Evolutionary conservation across 495 filamentous ascomycete species (phyloP), one percentile per base, ranked within the genome.

Genomic region (Aspergillus bertholletiae): DNA sequence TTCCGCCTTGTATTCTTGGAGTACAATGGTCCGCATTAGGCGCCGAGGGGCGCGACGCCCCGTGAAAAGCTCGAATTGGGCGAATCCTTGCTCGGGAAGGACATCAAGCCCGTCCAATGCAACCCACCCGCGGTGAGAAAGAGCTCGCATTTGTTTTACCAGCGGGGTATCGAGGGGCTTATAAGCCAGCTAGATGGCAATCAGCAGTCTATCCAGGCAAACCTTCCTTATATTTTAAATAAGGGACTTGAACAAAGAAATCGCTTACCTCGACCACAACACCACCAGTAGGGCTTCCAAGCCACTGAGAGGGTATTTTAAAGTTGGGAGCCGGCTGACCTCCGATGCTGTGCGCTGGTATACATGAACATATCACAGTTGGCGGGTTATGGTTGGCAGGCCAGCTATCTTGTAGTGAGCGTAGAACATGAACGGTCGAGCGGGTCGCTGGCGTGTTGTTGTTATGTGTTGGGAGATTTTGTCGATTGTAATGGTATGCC

Each of bases 1-100:
- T 12, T 75, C 73, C 7, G 59, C 65, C 49, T 66, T 64, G 48
- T 74, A 75, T 45, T 75, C 70, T 43, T 73, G 62, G 7, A 75
- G 58, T 6, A 75, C 67, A 28, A 75, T 66, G 8, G 63, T 70
- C 7, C 73, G 68, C 88, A 93, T 92, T 7, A 88, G 56, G 43
- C 80, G 76, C 47, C 85, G 80, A 0, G 88, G 89, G 18, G 88
- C 88, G 60, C 86, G 80, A 21, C 88, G 78, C 1, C 88, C 89
- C 1, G 88, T 89, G 70, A 92, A 89, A 15, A 92, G 69, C 64
- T 92, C 88, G 61, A 92, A 93, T 26, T 89, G 87, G 37, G 88
- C 87, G 64, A 88, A 89, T 0, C 85, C 89, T 74, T 90, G 88
- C 68, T 92, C 88, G 0, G 84, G 82, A 2, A 93, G 77, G 6